Percentiles rank a stretch among this genome's conserved stretches.
Conservation (phyloP, 148 eudicot species). For the Cornus controversa region DNA sequence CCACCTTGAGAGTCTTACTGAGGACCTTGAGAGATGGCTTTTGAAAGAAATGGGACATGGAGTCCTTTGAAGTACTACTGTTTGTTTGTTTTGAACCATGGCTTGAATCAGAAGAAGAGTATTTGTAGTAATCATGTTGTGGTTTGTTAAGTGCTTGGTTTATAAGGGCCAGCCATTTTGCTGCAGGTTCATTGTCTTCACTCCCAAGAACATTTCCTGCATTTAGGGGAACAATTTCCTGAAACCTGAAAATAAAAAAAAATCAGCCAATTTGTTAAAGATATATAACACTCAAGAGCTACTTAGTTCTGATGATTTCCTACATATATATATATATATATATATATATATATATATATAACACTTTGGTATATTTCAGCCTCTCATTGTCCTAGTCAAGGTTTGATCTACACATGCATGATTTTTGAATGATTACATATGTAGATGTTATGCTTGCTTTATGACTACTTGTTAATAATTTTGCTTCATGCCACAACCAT, state of each 20-base stretch:
- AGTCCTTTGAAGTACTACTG: constrained; percentile 28
- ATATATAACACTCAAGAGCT: too few relatives aligned
- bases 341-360: too few relatives aligned
- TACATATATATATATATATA: too few relatives aligned
- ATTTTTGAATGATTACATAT: too few relatives aligned
- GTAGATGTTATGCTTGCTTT: too few relatives aligned
- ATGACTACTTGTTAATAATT: too few relatives aligned
- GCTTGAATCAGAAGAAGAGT: constrained; percentile 28
- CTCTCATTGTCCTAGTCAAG: too few relatives aligned
- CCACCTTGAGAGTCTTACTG: constrained; percentile 49
- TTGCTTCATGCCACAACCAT: too few relatives aligned
- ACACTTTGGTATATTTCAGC: too few relatives aligned
- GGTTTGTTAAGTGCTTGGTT: constrained; percentile 71
- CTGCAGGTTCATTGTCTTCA: constrained; percentile 90
- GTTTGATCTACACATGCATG: too few relatives aligned
- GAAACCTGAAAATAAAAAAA: constrained; percentile 56
- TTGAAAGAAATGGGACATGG: constrained; percentile 46
- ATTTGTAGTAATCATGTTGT: constrained; percentile 28
- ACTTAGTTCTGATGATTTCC: too few relatives aligned
- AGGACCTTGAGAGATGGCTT: constrained; percentile 66
- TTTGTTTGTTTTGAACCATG: constrained; percentile 31
- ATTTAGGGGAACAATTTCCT: constrained; percentile 87
- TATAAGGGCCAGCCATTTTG: constrained; percentile 82
- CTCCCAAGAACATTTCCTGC: constrained; percentile 78
- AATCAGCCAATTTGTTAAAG: not conserved